These are phyloP conservation scores for Microdochium paspali DNA, from an alignment of 2,329 filamentous ascomycete genomes.

Conservation along the genomic window DNA sequence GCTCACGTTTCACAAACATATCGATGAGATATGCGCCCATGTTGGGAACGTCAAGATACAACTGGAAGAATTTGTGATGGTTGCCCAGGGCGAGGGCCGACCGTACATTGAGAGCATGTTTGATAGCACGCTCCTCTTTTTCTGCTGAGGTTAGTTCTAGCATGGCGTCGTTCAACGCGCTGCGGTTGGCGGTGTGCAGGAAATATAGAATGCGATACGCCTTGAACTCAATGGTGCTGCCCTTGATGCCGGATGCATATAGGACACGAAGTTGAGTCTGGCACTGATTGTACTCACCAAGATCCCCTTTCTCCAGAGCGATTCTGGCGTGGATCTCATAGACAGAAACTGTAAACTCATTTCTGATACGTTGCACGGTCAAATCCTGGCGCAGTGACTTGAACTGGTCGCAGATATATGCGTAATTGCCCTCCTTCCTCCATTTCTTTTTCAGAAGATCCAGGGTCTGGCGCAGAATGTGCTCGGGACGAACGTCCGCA, in stretches of 20 bases:
- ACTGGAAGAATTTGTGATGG: conserved; percentile 95
- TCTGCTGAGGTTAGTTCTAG: conserved; percentile 98
- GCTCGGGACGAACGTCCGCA: conserved; percentile 77
- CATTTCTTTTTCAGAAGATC: conserved; percentile 90
- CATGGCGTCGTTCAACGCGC: conserved; percentile 94
- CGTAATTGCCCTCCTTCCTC: conserved; percentile 88
- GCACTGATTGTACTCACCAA: conserved; percentile 99
- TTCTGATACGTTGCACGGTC: conserved; percentile 94
- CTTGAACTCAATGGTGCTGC: conserved; percentile 91
- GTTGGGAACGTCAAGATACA: conserved; percentile 88
- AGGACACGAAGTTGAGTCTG: conserved; percentile 93
- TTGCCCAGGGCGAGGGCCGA: conserved; percentile 89
- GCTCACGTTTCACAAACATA: conserved; percentile 94
- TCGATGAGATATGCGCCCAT: conserved; percentile 99
- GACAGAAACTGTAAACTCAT: conserved; percentile 89
- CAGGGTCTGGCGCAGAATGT: conserved; percentile 71
- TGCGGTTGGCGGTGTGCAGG: conserved; percentile 97
- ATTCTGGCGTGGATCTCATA: conserved; percentile 98
- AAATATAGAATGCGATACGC: conserved; percentile 99
- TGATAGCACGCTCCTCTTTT: conserved; percentile 74
- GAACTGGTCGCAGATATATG: conserved; percentile 98
- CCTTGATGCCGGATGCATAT: conserved; percentile 79
- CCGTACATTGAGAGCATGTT: conserved; percentile 85
- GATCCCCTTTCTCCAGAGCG: conserved; percentile 93
- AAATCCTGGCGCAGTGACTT: conserved; percentile 97